Evolutionary conservation across 768 basidiomycete species (phyloP).

Genomic region (Mycena latifolia): DNA sequence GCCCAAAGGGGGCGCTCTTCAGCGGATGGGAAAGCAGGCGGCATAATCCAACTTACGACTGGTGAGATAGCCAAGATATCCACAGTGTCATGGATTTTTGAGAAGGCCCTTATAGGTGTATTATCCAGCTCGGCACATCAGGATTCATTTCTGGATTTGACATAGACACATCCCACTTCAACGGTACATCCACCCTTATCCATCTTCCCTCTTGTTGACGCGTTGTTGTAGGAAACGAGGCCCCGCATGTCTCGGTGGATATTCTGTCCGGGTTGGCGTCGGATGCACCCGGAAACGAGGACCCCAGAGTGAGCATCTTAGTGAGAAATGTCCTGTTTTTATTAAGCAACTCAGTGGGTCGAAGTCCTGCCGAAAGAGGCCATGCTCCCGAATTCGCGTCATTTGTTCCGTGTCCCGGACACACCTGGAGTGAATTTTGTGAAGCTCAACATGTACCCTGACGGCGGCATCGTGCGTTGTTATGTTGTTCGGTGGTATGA

Average conservation of each 20-base stretch:
- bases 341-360: conserved; percentile 70
- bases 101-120: conserved; percentile 70
- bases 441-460: conserved; percentile 95
- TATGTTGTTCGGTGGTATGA: background rate
- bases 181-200: conserved; percentile 61
- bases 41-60: conserved; percentile 91
- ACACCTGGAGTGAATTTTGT: conserved; percentile 76
- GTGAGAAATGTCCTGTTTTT: background rate
- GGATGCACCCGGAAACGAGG: conserved; percentile 59
- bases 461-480: conserved; percentile 91
- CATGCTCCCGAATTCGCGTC: conserved; percentile 88
- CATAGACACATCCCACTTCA: conserved; percentile 96
- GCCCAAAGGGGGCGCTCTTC: conserved; percentile 93
- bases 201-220: conserved; percentile 11
- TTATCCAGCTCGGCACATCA: conserved; percentile 87
- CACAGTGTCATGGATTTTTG: background rate
- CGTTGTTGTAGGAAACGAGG: conserved; percentile 78
- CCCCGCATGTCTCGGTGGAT: conserved; percentile 84
- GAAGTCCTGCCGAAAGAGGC: conserved; percentile 81
- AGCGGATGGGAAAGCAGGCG: conserved; percentile 95
- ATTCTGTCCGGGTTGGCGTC: conserved; percentile 59
- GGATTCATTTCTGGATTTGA: conserved; percentile 87
- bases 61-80: conserved; percentile 58
- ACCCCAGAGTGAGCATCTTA: conserved; percentile 62
- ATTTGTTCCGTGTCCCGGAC: conserved; percentile 82